A percentile compares a stretch with the other conserved stretches of the same genome.
phyloP scores from a whole-genome alignment of 441 rosid species.

The Capsella rubella region DNA sequence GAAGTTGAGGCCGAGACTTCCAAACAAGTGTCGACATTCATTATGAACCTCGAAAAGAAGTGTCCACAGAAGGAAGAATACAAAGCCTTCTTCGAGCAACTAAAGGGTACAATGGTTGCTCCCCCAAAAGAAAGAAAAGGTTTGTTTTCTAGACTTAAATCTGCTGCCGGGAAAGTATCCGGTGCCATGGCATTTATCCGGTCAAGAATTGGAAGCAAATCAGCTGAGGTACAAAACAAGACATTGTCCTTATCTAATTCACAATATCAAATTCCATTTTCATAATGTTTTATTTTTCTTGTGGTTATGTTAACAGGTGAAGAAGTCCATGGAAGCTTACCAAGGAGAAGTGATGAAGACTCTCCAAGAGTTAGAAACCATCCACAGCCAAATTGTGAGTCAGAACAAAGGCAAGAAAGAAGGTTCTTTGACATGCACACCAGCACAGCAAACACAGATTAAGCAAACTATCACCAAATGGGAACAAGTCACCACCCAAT shows the following conservation, averaged over 20 bases:
- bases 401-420: slow-evolving; percentile 28
- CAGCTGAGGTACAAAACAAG: slow-evolving; percentile 28
- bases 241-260: neutral
- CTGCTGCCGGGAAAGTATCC: slow-evolving; percentile 24
- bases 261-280: neutral
- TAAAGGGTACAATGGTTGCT: slow-evolving; percentile 25
- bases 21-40: slow-evolving; percentile 20
- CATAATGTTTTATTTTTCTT: neutral
- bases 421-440: slow-evolving; percentile 7
- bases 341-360: slow-evolving; percentile 31
- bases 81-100: slow-evolving; percentile 32
- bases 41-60: slow-evolving; percentile 42
- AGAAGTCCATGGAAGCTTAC: slow-evolving; percentile 8
- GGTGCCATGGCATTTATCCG: slow-evolving; percentile 34
- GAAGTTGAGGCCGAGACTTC: slow-evolving; percentile 28
- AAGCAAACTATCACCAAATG: slow-evolving; percentile 36
- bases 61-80: slow-evolving; percentile 39
- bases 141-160: neutral
- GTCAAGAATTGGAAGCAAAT: slow-evolving; percentile 31
- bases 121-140: neutral
- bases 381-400: slow-evolving; percentile 26
- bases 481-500: slow-evolving; percentile 42
- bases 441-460: slow-evolving; percentile 27
- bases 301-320: neutral
- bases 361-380: slow-evolving; percentile 25